Evolutionary conservation across 306 rosid species (phyloP).

Genomic region (Luffa acutangula): DNA sequence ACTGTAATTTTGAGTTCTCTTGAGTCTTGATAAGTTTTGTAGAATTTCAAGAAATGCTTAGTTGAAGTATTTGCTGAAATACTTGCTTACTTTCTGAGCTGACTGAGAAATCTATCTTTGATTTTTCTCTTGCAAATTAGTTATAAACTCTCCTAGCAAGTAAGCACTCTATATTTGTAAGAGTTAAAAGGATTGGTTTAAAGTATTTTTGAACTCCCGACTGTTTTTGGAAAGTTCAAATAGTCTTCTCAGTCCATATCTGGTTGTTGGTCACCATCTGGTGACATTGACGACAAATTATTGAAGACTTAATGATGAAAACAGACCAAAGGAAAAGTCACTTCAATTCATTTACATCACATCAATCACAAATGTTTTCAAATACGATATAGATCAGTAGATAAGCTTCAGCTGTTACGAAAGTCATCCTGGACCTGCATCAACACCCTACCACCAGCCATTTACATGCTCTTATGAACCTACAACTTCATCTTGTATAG

Average conservation of each 20-base stretch:
- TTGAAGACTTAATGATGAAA: not conserved
- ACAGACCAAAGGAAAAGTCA: not conserved
- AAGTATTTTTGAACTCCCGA: not conserved
- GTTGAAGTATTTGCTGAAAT: no score
- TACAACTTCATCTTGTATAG: not conserved
- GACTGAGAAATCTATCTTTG: not conserved
- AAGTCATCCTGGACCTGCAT: not conserved
- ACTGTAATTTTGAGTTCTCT: no score
- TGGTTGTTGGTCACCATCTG: not conserved
- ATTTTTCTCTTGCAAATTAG: not conserved
- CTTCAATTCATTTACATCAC: not conserved
- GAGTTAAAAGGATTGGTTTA: not conserved
- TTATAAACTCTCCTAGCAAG: not conserved
- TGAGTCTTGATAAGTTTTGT: not conserved
- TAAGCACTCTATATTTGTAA: not conserved
- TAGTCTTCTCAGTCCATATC: not conserved
- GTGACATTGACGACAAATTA: not conserved
- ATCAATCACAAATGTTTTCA: not conserved
- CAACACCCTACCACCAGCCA: not conserved
- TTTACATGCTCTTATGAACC: not conserved
- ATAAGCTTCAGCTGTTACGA: not conserved
- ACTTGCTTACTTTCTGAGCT: not conserved
- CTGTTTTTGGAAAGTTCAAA: conserved; percentile 2
- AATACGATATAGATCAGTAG: not conserved
- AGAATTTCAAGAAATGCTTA: not conserved